Conservation (phyloP, 1,284 basidiomycete genomes). For the Leucoagaricus sp. region DNA sequence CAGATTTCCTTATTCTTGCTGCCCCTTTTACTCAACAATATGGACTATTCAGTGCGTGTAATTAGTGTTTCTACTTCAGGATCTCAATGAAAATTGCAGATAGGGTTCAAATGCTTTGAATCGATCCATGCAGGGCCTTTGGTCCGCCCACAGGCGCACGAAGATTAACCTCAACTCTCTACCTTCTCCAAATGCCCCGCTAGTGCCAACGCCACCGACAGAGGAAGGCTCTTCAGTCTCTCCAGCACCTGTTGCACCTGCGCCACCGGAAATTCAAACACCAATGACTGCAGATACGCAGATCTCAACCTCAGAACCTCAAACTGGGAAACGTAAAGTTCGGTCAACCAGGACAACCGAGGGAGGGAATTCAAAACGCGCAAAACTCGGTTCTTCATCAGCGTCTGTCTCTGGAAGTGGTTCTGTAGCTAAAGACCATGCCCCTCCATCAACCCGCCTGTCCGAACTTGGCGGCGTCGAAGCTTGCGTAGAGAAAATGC, state of each 20-base stretch:
- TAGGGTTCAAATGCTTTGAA: constrained; percentile 74
- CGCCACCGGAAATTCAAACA: constrained; percentile 1
- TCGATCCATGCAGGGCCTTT: constrained; percentile 74
- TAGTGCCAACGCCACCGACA: constrained; percentile 28
- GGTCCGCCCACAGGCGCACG: constrained; percentile 59
- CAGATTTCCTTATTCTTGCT: not conserved
- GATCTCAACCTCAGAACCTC: constrained; percentile 16
- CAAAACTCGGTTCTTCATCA: constrained; percentile 34
- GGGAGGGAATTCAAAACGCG: constrained; percentile 57
- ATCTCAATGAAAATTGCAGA: constrained; percentile 39
- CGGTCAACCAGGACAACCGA: constrained; percentile 50
- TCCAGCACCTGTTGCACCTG: constrained; percentile 5
- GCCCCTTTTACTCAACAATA: constrained; percentile 12
- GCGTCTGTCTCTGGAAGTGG: constrained; percentile 23
- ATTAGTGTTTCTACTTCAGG: not conserved
- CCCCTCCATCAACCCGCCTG: constrained; percentile 71
- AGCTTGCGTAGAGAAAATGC: constrained; percentile 85
- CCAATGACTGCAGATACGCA: not conserved
- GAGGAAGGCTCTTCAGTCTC: constrained; percentile 25
- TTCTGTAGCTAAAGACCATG: constrained; percentile 53
- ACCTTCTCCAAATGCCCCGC: constrained; percentile 21
- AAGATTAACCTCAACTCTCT: constrained; percentile 68
- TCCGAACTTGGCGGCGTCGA: constrained; percentile 90
- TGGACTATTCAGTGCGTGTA: constrained; percentile 37
- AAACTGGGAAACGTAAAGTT: constrained; percentile 57